Evolutionary conservation across 352 stramenopile species (phyloP).

Genomic region (Phytophthora sp.): DNA sequence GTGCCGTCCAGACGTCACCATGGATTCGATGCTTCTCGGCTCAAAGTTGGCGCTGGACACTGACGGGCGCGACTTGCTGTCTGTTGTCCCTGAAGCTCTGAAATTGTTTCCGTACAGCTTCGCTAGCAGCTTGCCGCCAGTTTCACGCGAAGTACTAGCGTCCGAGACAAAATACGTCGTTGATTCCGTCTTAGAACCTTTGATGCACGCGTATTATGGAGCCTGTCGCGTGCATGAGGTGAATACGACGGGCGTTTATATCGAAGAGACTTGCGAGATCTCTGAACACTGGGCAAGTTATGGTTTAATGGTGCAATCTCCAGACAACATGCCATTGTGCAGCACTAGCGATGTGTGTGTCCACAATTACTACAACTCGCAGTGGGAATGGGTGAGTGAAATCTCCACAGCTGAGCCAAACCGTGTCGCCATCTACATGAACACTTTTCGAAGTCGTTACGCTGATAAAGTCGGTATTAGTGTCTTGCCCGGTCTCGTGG

Average conservation of each 20-base stretch:
- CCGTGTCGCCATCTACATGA: conserved; percentile 27
- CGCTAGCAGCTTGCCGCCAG: conserved; percentile 19
- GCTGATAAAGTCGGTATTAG: conserved; percentile 23
- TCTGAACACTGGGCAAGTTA: conserved; percentile 34
- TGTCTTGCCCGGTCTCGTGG: conserved; percentile 29
- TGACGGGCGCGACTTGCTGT: conserved; percentile 27
- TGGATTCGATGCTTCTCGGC: conserved; percentile 9
- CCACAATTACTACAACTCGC: conserved; percentile 41
- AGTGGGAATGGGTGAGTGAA: conserved; percentile 30
- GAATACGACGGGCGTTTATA: conserved; percentile 25
- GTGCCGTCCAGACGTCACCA: conserved; percentile 19
- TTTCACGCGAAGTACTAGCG: conserved; percentile 18
- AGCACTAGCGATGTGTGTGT: conserved; percentile 34
- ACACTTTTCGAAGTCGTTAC: conserved; percentile 28
- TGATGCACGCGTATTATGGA: conserved; percentile 33
- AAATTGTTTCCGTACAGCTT: conserved; percentile 37
- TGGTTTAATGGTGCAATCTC: conserved; percentile 37
- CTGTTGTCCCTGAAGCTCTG: conserved; percentile 28
- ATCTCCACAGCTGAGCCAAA: conserved; percentile 11
- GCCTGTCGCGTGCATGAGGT: conserved; percentile 26
- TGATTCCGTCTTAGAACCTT: conserved; percentile 14
- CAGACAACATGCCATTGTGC: conserved; percentile 35
- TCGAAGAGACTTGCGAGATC: conserved; percentile 30
- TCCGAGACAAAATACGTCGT: conserved; percentile 17
- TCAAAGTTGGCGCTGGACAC: conserved; percentile 22